phyloP scores from a whole-genome alignment of 352 stramenopile species.

The Pythium dissotocum region DNA sequence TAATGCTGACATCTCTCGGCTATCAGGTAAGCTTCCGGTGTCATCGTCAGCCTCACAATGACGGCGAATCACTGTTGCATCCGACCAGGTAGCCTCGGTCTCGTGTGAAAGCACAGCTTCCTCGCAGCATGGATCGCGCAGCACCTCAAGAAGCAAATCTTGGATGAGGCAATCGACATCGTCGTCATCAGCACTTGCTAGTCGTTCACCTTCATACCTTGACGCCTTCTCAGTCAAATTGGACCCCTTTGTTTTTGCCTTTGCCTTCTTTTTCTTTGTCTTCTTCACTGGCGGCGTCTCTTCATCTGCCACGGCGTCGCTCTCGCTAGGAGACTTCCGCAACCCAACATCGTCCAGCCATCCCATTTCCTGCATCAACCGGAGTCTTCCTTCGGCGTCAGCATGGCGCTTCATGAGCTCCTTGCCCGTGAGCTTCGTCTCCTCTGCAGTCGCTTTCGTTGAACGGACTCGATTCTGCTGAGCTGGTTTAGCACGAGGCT shows the following conservation, averaged over 20 bases:
- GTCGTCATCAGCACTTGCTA: not conserved
- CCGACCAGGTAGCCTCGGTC: not conserved
- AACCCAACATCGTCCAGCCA: constrained; percentile 13
- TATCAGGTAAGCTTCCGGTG: no score
- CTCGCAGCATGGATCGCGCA: not conserved
- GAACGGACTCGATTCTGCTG: not conserved
- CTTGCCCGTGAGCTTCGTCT: constrained; percentile 7
- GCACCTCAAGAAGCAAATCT: not conserved
- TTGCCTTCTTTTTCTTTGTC: constrained; percentile 8
- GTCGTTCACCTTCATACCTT: not conserved
- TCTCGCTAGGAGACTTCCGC: not conserved
- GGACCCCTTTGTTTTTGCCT: not conserved
- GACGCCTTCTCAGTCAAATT: not conserved
- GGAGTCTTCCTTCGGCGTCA: not conserved
- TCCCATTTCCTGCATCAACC: constrained; percentile 20
- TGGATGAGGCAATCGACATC: not conserved
- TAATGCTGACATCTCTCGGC: no score
- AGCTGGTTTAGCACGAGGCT: not conserved
- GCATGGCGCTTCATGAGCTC: constrained; percentile 5
- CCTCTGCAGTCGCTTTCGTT: not conserved
- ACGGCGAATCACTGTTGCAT: not conserved
- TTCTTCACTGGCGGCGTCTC: not conserved
- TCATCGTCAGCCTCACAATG: not conserved
- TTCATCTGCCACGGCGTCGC: not conserved
- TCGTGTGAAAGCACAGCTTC: not conserved